Evolutionary conservation across 2,329 filamentous ascomycete species (phyloP), one percentile per base, ranked within the genome.

Genomic region (Orbilia blumenaviensis): DNA sequence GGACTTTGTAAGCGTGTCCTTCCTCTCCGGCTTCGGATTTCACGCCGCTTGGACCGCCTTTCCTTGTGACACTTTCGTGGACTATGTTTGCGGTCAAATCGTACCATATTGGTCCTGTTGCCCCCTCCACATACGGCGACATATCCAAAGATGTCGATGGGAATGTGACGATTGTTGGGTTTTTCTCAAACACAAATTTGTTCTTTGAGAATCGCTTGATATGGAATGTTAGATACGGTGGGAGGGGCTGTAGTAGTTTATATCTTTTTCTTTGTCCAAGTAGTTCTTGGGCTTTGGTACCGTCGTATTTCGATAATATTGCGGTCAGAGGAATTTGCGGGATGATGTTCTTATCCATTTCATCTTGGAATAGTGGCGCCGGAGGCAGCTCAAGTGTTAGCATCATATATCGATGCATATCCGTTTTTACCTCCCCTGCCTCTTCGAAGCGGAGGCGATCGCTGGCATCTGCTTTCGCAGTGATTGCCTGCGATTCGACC

Each of bases 141-240:
- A 97, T 90, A 82, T 99, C 93, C 7, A 99, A 88, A 44, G 90
- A 89, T 81, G 90, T 88, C 3, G 92, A 91, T 78, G 94, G 92
- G 83, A 98, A 99, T 0, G 94, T 98, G 78, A 99, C 95, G 81
- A 99, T 99, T 8, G 95, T 99, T 0, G 94, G 95, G 83, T 99
- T 99, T 60, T 95, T 91, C 84, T 98, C 94, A 1, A 91, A 89
- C 18, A 99, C 92, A 81, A 99, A 99, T 83, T 97, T 97, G 86
- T 99, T 99, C 79, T 91, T 90, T 79, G 90, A 92, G 86, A 99
- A 99, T 80, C 95, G 93, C 85, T 98, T 98, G 85, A 98, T 90
- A 85, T 99, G 94, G 84, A 99, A 93, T 63, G 95, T 86, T 16
- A 99, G 88, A 82, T 91, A 98, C 0, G 94, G 94, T 0, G 95